Percentiles rank a stretch among this genome's conserved stretches.
phyloP scores from a whole-genome alignment of 768 basidiomycete genomes.

The Rhodosporidiobolus sp. region DNA sequence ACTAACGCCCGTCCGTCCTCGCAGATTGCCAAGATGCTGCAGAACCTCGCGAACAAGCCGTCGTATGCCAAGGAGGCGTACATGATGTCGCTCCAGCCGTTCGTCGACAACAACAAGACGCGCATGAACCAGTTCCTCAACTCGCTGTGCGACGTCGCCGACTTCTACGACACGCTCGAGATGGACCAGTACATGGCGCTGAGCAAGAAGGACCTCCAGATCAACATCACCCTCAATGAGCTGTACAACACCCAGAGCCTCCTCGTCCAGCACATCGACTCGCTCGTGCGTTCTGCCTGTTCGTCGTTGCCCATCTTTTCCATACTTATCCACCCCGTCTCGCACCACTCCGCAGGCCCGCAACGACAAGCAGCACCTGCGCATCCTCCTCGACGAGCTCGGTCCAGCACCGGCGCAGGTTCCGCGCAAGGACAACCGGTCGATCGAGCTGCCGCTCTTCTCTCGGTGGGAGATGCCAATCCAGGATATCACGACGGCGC shows the following conservation, averaged over 20 bases:
- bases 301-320: background rate
- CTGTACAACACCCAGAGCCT: conserved; percentile 97
- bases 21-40: conserved; percentile 98
- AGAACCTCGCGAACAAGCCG: conserved; percentile 98
- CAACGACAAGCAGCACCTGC: conserved; percentile 95
- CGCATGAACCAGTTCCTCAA: conserved; percentile 97
- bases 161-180: conserved; percentile 99
- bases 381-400: conserved; percentile 92
- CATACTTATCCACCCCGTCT: background rate
- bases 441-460: conserved; percentile 85
- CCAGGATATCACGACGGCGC: conserved; percentile 90
- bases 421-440: conserved; percentile 94
- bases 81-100: conserved; percentile 97
- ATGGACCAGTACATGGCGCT: conserved; percentile 99
- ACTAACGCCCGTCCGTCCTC: background rate
- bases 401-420: conserved; percentile 91
- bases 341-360: conserved; percentile 82
- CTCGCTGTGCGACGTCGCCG: conserved; percentile 93
- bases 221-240: conserved; percentile 98
- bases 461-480: conserved; percentile 99
- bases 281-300: conserved; percentile 63
- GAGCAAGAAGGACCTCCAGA: conserved; percentile 96
- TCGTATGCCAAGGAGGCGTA: conserved; percentile 96
- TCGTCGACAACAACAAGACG: conserved; percentile 97
- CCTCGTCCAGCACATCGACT: conserved; percentile 90